Conservation (phyloP, 176 grass and related monocot species). For the Phyllostachys edulis region DNA sequence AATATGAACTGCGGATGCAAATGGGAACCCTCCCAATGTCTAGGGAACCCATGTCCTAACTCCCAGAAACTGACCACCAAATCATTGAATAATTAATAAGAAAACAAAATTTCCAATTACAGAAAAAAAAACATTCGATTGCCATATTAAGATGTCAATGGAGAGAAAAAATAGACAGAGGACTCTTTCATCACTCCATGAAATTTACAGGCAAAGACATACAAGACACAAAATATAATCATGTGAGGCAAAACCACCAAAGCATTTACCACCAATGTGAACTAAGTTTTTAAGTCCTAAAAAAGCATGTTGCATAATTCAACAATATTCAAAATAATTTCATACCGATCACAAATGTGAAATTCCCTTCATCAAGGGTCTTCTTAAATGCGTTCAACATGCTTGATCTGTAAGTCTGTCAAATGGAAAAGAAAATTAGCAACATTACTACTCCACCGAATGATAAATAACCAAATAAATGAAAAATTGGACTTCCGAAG, state of each 20-base stretch:
- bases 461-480: conserved; percentile 7
- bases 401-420: conserved; percentile 83
- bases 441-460: neutral
- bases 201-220: conserved; percentile 23
- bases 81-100: conserved; percentile 18
- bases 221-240: conserved; percentile 14
- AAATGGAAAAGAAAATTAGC: conserved; percentile 38
- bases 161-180: neutral
- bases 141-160: neutral
- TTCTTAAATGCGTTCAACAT: conserved; percentile 98
- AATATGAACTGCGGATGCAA: conserved; percentile 21
- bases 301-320: neutral
- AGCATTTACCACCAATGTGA: conserved; percentile 14
- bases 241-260: neutral
- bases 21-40: conserved; percentile 18
- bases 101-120: neutral
- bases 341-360: conserved; percentile 98
- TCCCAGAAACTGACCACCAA: conserved; percentile 23
- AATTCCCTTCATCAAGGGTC: conserved; percentile 96
- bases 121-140: neutral
- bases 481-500: neutral
- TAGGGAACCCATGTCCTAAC: conserved; percentile 4
- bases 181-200: neutral
- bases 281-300: conserved; percentile 20
- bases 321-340: conserved; percentile 33